Conservation (phyloP, 768 basidiomycete genomes). For the Russula griseocarnosa region DNA sequence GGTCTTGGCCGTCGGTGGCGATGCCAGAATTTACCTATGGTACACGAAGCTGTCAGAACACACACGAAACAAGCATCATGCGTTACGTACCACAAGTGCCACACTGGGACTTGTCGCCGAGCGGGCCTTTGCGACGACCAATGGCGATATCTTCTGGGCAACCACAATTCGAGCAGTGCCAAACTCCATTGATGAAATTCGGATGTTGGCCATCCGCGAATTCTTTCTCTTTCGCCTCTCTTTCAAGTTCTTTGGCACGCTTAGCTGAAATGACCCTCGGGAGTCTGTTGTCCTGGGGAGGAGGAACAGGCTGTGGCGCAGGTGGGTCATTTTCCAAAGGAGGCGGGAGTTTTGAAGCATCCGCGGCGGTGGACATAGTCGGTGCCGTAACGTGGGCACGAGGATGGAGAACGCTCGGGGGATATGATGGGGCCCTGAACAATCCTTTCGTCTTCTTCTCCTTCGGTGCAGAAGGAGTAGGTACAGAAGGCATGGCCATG, state of each 20-base stretch:
- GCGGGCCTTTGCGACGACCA: slow-evolving; percentile 82
- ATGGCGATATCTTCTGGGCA: slow-evolving; percentile 83
- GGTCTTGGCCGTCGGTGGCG: slow-evolving; percentile 77
- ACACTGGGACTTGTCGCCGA: slow-evolving; percentile 88
- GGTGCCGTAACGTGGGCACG: slow-evolving; percentile 58
- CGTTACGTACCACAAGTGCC: slow-evolving; percentile 79
- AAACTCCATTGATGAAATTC: slow-evolving; percentile 77
- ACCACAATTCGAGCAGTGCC: slow-evolving; percentile 96
- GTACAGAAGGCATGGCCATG: slow-evolving; percentile 38
- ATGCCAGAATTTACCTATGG: slow-evolving; percentile 84
- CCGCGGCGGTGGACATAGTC: slow-evolving; percentile 64
- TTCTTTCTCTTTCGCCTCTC: slow-evolving; percentile 80
- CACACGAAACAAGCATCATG: background rate
- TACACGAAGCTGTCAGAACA: slow-evolving; percentile 13
- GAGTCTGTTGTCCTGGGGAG: slow-evolving; percentile 46
- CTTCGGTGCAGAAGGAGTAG: slow-evolving; percentile 45
- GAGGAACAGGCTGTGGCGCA: slow-evolving; percentile 32
- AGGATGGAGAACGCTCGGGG: slow-evolving; percentile 50
- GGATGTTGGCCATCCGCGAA: slow-evolving; percentile 79
- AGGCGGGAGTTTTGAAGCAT: slow-evolving; percentile 53
- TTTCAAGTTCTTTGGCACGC: slow-evolving; percentile 67
- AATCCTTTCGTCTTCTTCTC: slow-evolving; percentile 67
- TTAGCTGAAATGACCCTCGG: slow-evolving; percentile 52
- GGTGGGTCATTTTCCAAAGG: slow-evolving; percentile 62
- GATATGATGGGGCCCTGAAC: slow-evolving; percentile 67